phyloP scores from a whole-genome alignment of 2,329 filamentous ascomycete genomes.

The Daldinia sp. region DNA sequence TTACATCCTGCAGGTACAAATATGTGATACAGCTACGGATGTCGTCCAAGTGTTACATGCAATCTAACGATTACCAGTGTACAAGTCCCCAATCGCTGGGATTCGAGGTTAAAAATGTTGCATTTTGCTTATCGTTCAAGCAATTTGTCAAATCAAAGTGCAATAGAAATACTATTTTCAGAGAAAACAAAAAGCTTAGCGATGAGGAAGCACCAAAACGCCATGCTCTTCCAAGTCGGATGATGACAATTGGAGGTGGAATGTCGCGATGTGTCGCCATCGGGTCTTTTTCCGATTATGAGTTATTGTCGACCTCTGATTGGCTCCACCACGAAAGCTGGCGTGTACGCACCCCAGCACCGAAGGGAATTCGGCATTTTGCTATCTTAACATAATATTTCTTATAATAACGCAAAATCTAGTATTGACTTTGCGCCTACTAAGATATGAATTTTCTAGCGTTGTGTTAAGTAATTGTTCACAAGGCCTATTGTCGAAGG shows the following conservation, averaged over 20 bases:
- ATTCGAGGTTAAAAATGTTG: background rate
- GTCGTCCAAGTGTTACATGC: background rate
- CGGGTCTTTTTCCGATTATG: slow-evolving; percentile 24
- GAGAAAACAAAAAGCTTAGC: background rate
- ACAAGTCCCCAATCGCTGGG: background rate
- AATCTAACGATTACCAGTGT: slow-evolving; percentile 1
- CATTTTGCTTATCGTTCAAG: slow-evolving; percentile 6
- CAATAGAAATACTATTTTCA: background rate
- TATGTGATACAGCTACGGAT: background rate
- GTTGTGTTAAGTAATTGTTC: too few species aligned
- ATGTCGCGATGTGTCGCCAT: slow-evolving; percentile 45
- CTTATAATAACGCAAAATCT: background rate
- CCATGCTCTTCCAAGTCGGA: slow-evolving; percentile 3
- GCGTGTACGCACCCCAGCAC: too few species aligned
- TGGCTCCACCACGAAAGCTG: slow-evolving; percentile 15
- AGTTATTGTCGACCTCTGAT: slow-evolving; percentile 28
- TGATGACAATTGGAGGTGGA: slow-evolving; percentile 39
- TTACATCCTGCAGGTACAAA: background rate
- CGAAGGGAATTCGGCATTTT: slow-evolving; percentile 7
- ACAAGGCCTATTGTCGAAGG: too few species aligned
- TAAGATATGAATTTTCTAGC: background rate
- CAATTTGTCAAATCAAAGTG: slow-evolving; percentile 19
- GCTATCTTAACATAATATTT: background rate
- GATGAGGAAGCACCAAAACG: background rate
- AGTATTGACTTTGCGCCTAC: background rate